These are phyloP conservation scores for Leccinum olivaceopallidum DNA, from an alignment of 768 basidiomycete genomes.

Conservation along the genomic window DNA sequence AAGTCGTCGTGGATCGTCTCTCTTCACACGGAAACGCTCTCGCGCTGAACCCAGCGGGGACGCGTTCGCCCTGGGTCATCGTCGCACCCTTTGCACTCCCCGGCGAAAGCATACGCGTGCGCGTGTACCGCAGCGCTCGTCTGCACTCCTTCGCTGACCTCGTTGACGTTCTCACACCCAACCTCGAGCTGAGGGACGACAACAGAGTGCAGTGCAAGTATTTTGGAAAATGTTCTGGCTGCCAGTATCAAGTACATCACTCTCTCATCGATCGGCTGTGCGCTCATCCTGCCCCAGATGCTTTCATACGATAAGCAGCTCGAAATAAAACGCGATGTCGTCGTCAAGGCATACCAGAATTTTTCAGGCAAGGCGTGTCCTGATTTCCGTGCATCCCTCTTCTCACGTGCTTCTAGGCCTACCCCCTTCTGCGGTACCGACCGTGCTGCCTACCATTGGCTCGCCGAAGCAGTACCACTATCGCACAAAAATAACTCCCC, in stretches of 20 bases:
- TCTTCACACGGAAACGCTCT: slow-evolving; percentile 68
- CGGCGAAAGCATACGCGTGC: slow-evolving; percentile 73
- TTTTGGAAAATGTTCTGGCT: slow-evolving; percentile 88
- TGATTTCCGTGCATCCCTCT: slow-evolving; percentile 27
- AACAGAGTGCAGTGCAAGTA: slow-evolving; percentile 75
- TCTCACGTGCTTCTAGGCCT: slow-evolving; percentile 40
- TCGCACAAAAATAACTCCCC: slow-evolving; percentile 96
- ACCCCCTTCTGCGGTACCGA: slow-evolving; percentile 55
- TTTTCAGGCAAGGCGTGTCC: slow-evolving; percentile 48
- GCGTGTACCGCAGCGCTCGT: slow-evolving; percentile 68
- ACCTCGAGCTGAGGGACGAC: slow-evolving; percentile 63
- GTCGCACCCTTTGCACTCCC: slow-evolving; percentile 84
- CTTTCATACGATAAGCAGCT: slow-evolving; percentile 87
- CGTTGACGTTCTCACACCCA: slow-evolving; percentile 63
- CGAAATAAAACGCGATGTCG: slow-evolving; percentile 80
- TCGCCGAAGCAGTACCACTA: slow-evolving; percentile 91
- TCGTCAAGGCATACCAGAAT: slow-evolving; percentile 79
- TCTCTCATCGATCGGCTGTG: neutral
- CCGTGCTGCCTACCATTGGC: slow-evolving; percentile 71
- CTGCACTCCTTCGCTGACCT: slow-evolving; percentile 79
- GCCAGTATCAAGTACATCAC: slow-evolving; percentile 81
- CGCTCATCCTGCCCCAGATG: slow-evolving; percentile 51
- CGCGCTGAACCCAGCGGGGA: slow-evolving; percentile 47
- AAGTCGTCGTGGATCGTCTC: slow-evolving; percentile 63
- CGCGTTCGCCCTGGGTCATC: slow-evolving; percentile 72